These are phyloP conservation scores for Aleurites moluccanus DNA, from an alignment of 441 rosid species.

Conservation along the genomic window DNA sequence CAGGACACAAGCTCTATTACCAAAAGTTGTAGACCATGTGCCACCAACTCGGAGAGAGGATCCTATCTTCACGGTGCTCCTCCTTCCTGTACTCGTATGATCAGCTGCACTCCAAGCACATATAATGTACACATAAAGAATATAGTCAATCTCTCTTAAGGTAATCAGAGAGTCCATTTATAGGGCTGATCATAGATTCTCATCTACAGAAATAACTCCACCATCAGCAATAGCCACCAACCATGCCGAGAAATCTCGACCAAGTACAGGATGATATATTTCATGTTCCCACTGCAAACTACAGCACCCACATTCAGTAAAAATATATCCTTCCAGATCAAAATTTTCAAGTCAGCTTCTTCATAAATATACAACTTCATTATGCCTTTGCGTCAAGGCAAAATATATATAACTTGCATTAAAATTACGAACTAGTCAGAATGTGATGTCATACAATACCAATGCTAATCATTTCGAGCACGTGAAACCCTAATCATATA, in stretches of 20 bases:
- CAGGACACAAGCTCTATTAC: background rate
- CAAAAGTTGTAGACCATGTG: too few species aligned
- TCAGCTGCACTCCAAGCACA: background rate
- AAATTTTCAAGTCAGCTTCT: background rate
- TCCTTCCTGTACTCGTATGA: background rate
- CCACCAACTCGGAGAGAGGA: background rate
- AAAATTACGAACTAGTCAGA: background rate
- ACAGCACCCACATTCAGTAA: background rate
- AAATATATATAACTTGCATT: background rate
- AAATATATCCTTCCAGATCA: background rate
- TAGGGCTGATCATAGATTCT: too few species aligned
- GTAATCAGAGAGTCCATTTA: too few species aligned
- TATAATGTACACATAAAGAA: too few species aligned
- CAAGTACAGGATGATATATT: too few species aligned
- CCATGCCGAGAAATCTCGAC: too few species aligned
- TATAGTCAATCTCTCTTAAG: too few species aligned
- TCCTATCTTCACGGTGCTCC: too few species aligned
- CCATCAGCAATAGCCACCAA: too few species aligned
- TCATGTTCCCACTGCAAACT: background rate
- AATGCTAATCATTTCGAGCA: background rate
- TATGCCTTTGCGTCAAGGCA: background rate
- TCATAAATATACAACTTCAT: background rate
- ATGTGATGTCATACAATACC: background rate
- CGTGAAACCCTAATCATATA: background rate
- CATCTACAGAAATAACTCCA: too few species aligned